Base-by-base conservation (phyloP, 2,329 filamentous ascomycete genomes). In the Fusarium pseudograminearum region DNA sequence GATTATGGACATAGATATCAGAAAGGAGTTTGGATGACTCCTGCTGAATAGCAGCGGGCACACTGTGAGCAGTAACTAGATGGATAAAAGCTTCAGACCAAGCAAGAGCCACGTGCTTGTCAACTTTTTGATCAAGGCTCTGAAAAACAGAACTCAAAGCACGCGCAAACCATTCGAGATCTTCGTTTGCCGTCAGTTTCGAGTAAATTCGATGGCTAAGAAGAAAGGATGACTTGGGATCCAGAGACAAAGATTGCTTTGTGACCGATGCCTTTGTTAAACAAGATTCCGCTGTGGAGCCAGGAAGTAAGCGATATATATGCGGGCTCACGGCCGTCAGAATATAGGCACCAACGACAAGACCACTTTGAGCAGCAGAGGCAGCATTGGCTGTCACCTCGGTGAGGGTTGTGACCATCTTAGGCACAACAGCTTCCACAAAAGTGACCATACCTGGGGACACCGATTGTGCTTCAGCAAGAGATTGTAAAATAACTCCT, bases 21-120 rank as follows among this genome's bases (percentile, higher is more conserved):
- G 91, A 89, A 33, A 99, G 80, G 1, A 86, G 80, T 46, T 84
- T 81, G 22, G 84, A 84, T 7, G 90, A 88, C 70, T 89, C 85
- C 67, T 90, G 89, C 59, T 91, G 89, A 48, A 92, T 82, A 38
- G 83, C 83, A 4, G 90, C 84, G 15, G 90, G 84, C 22, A 93
- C 82, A 15, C 79, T 83, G 16, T 87, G 81, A 2, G 90, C 89
- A 46, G 90, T 89, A 46, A 95, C 87, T 18, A 92, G 82, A 77
- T 92, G 97, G n/a, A 98, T 89, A 61, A 95, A 87, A 4, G 92
- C 90, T 74, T 97, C 92, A 16, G 92, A 90, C 96, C 95, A 99
- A 18, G 90, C 88, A 55, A 87, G 80, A 65, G 85, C 85, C n/a
- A 87, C 82, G 12, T 86, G 80, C 16, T 82, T 81, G 9, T 78